A percentile compares a stretch with the other conserved stretches of the same genome.
phyloP scores from a whole-genome alignment of 2,329 filamentous ascomycete species.

The Fusarium continuum region DNA sequence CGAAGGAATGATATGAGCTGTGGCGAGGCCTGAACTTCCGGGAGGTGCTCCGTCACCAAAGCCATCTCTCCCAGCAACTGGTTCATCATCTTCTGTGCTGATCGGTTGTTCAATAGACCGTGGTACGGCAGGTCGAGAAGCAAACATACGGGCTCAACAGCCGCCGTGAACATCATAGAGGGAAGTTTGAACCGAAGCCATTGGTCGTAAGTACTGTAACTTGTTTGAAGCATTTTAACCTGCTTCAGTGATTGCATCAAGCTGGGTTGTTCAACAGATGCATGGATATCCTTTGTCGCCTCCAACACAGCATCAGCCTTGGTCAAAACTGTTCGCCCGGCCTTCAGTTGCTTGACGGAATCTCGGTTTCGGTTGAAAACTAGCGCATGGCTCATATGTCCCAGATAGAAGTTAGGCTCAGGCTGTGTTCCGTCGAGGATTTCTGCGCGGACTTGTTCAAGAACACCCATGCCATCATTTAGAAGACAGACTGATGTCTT shows the following conservation, averaged over 20 bases:
- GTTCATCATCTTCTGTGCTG: constrained; percentile 72
- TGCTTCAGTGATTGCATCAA: constrained; percentile 38
- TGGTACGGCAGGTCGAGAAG: constrained; percentile 81
- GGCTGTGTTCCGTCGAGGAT: constrained; percentile 73
- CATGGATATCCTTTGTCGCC: constrained; percentile 24
- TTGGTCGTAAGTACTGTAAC: constrained; percentile 42
- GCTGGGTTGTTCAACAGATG: constrained; percentile 29
- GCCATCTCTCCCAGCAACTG: constrained; percentile 79
- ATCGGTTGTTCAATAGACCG: constrained; percentile 72
- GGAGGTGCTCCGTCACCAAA: constrained; percentile 74
- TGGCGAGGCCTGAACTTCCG: constrained; percentile 73
- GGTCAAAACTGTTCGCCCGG: constrained; percentile 48
- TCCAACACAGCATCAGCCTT: constrained; percentile 26
- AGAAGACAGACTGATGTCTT: constrained; percentile 79
- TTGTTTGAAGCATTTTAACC: constrained; percentile 36
- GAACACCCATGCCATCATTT: constrained; percentile 82
- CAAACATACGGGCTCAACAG: constrained; percentile 84
- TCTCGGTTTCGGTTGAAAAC: constrained; percentile 51
- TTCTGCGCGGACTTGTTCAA: constrained; percentile 77
- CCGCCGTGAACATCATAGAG: constrained; percentile 76
- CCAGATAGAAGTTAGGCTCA: constrained; percentile 80
- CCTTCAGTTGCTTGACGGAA: constrained; percentile 52
- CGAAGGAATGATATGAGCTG: constrained; percentile 67
- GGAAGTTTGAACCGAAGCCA: constrained; percentile 81
- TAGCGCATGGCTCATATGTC: constrained; percentile 64